These are phyloP conservation scores for Alternaria gaisen DNA, from an alignment of 2,329 filamentous ascomycete genomes.

Conservation along the genomic window DNA sequence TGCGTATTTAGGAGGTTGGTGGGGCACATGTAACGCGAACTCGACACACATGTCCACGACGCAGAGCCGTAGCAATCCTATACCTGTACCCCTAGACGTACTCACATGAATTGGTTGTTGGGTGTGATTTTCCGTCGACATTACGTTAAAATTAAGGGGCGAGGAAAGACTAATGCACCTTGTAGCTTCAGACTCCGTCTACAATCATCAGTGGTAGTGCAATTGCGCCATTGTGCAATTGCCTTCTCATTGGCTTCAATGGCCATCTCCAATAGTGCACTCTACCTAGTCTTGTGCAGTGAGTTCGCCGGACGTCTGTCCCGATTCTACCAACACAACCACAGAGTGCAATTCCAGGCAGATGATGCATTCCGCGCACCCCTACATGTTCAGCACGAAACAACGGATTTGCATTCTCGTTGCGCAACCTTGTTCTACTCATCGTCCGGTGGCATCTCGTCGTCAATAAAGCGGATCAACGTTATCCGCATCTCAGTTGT, in stretches of 20 bases:
- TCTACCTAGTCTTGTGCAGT: slow-evolving; percentile 10
- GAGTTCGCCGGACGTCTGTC: neutral
- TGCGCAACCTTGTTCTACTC: slow-evolving; percentile 67
- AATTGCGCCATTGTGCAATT: slow-evolving; percentile 18
- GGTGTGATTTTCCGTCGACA: neutral
- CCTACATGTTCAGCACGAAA: neutral
- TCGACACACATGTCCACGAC: slow-evolving; percentile 4
- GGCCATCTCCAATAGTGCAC: slow-evolving; percentile 11
- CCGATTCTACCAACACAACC: neutral
- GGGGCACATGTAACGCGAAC: slow-evolving; percentile 16
- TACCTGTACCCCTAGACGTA: too few species aligned
- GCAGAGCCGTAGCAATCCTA: neutral
- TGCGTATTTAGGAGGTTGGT: slow-evolving; percentile 4
- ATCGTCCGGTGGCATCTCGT: slow-evolving; percentile 95
- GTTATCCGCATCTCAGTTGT: slow-evolving; percentile 97
- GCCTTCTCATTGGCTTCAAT: slow-evolving; percentile 8
- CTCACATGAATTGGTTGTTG: neutral
- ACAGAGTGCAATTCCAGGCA: slow-evolving; percentile 6
- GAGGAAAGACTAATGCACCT: slow-evolving; percentile 2
- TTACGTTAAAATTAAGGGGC: neutral
- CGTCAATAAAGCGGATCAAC: slow-evolving; percentile 92
- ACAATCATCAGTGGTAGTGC: slow-evolving; percentile 11
- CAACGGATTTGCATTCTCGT: neutral
- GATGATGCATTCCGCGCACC: neutral
- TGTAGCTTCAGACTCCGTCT: slow-evolving; percentile 2